A percentile compares a stretch with the other conserved stretches of the same genome.
These are phyloP conservation scores for Incumbomyces lentus DNA, from an alignment of 2,329 filamentous ascomycete genomes.

Conservation along the genomic window DNA sequence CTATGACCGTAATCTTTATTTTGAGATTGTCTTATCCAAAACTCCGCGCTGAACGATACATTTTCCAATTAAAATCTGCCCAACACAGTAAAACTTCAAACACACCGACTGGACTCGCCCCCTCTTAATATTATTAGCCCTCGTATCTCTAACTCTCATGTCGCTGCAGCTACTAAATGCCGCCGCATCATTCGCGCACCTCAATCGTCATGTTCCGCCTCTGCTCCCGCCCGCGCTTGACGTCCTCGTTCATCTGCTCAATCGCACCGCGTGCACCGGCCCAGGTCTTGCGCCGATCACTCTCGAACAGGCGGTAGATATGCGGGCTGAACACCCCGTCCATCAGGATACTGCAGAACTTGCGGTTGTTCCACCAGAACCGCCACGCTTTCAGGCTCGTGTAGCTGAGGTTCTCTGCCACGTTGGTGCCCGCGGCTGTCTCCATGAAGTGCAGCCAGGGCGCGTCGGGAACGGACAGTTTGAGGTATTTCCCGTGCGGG, in stretches of 20 bases:
- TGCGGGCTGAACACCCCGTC: slow-evolving; percentile 26
- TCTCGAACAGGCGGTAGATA: slow-evolving; percentile 28
- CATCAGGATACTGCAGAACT: slow-evolving; percentile 25
- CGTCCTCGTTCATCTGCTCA: slow-evolving; percentile 13
- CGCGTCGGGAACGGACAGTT: slow-evolving; percentile 11
- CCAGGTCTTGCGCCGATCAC: slow-evolving; percentile 14
- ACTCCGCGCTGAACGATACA: too few species aligned
- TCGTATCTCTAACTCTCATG: too few species aligned
- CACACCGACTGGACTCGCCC: too few species aligned
- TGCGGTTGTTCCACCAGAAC: slow-evolving; percentile 26
- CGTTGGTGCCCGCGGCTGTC: slow-evolving; percentile 24
- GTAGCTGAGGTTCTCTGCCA: slow-evolving; percentile 26
- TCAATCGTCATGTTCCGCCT: background rate
- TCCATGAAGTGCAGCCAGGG: slow-evolving; percentile 24
- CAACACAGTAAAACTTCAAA: too few species aligned
- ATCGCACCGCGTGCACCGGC: slow-evolving; percentile 24
- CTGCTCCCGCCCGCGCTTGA: background rate
- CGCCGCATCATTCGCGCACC: background rate
- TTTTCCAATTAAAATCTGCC: too few species aligned
- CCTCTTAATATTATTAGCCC: too few species aligned
- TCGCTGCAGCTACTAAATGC: too few species aligned
- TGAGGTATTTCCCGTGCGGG: slow-evolving; percentile 4
- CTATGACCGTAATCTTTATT: too few species aligned
- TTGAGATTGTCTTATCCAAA: too few species aligned
- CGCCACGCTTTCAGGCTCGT: slow-evolving; percentile 23